phyloP scores from a whole-genome alignment of 164 flowering plant species.

The Taxillus chinensis region DNA sequence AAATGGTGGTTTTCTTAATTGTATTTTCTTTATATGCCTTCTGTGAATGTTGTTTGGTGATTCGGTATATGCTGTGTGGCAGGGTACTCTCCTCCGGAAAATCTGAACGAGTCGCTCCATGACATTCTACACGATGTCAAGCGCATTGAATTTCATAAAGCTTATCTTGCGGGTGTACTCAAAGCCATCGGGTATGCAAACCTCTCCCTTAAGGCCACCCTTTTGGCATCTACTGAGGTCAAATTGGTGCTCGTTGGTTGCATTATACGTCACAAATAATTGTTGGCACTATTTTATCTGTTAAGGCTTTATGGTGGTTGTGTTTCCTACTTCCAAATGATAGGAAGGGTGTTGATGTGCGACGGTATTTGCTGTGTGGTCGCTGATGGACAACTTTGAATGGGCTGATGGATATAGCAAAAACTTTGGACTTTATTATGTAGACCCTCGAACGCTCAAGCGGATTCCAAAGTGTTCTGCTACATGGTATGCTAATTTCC shows the following conservation, averaged over 20 bases:
- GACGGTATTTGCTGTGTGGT: conserved; percentile 54
- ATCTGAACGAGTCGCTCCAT: not conserved
- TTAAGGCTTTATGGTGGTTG: not conserved
- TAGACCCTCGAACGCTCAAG: conserved; percentile 32
- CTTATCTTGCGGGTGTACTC: conserved; percentile 33
- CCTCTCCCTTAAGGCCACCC: not conserved
- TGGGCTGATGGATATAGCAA: conserved; percentile 37
- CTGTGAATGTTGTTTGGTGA: not conserved
- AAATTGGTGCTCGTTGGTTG: not conserved
- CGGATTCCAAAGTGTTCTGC: conserved; percentile 51
- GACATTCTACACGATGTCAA: conserved; percentile 25
- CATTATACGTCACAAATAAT: no score
- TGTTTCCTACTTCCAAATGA: not conserved
- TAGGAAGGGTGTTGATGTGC: conserved; percentile 55
- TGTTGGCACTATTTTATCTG: not conserved
- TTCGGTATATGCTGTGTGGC: not conserved
- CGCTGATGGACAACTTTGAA: conserved; percentile 50
- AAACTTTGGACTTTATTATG: conserved; percentile 40
- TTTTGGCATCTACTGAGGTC: not conserved
- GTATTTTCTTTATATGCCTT: no score
- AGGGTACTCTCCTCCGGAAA: not conserved
- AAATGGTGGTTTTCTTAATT: conserved; percentile 28
- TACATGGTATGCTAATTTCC: conserved; percentile 35
- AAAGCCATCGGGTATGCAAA: conserved; percentile 36
- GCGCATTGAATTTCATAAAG: conserved; percentile 31